Evolutionary conservation across 1,139 yeast genomes (phyloP).

Genomic region (Suhomyces coccinellae): DNA sequence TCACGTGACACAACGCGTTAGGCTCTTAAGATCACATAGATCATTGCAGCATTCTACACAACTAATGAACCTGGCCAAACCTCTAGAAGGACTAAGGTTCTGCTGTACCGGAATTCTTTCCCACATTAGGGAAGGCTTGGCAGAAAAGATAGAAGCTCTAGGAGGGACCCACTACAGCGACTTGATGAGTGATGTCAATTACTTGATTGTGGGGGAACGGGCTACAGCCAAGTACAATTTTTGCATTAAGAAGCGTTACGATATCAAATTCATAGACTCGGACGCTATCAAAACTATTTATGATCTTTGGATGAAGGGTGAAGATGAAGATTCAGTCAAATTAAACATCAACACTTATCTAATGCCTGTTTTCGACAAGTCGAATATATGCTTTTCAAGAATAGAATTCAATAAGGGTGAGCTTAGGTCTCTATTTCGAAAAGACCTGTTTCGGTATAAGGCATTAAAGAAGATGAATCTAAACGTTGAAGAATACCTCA

Average conservation of each 20-base stretch:
- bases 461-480: constrained; percentile 11
- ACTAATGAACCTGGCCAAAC: constrained; percentile 17
- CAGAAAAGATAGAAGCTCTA: constrained; percentile 48
- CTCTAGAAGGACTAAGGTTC: constrained; percentile 38
- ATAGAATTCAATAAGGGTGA: constrained; percentile 29
- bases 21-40: background rate
- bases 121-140: constrained; percentile 31
- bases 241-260: constrained; percentile 59
- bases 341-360: constrained; percentile 23
- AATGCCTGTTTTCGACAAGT: constrained; percentile 48
- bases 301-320: constrained; percentile 56
- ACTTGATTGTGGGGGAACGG: constrained; percentile 65
- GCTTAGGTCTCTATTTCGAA: constrained; percentile 12
- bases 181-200: constrained; percentile 66
- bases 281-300: constrained; percentile 48
- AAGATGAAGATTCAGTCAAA: constrained; percentile 26
- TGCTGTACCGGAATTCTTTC: constrained; percentile 45
- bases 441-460: constrained; percentile 14
- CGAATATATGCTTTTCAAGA: constrained; percentile 56
- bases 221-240: constrained; percentile 68
- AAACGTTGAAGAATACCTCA: constrained; percentile 26
- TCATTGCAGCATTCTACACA: background rate
- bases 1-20: constrained; percentile 7
- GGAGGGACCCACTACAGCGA: constrained; percentile 66
- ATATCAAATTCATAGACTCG: constrained; percentile 55